A percentile compares a stretch with the other conserved stretches of the same genome.
phyloP scores from a whole-genome alignment of 495 filamentous ascomycete genomes.

The Penicillium bovifimosum region DNA sequence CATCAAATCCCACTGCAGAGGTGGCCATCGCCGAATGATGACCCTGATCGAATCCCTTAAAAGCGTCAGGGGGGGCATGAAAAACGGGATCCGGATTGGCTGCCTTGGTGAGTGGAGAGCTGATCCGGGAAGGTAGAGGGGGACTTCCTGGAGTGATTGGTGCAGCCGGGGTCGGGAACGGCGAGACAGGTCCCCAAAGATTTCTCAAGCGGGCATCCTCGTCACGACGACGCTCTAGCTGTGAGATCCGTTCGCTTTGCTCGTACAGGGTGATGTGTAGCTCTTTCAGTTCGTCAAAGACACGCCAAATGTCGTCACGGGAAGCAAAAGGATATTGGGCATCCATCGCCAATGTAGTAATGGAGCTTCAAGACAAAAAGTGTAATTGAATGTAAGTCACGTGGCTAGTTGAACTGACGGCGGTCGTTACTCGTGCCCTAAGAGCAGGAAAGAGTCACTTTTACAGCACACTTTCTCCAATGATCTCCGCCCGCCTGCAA shows the following conservation, averaged over 20 bases:
- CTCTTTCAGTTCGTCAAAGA: conserved; percentile 82
- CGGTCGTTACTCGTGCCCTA: not conserved
- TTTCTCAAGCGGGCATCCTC: conserved; percentile 78
- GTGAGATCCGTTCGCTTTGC: conserved; percentile 72
- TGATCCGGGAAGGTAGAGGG: conserved; percentile 1
- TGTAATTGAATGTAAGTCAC: not conserved
- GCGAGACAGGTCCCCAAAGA: conserved; percentile 74
- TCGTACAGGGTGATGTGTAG: conserved; percentile 71
- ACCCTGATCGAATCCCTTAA: conserved; percentile 81
- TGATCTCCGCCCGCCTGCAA: conserved; percentile 33
- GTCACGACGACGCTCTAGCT: conserved; percentile 77
- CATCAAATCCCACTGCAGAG: conserved; percentile 66
- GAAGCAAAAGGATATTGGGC: conserved; percentile 58
- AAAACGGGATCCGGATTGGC: conserved; percentile 58
- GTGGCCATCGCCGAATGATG: conserved; percentile 60
- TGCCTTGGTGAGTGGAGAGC: conserved; percentile 3
- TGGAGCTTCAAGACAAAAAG: not conserved
- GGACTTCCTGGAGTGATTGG: conserved; percentile 70
- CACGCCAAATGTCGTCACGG: conserved; percentile 75
- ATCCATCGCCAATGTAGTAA: conserved; percentile 48
- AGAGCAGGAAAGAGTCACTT: not conserved
- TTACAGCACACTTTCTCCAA: conserved; percentile 5
- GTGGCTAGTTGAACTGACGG: not conserved
- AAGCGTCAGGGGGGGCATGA: conserved; percentile 67
- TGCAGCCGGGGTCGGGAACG: conserved; percentile 67